phyloP scores from a whole-genome alignment of 106 monocot species.

The Allium sativum region DNA sequence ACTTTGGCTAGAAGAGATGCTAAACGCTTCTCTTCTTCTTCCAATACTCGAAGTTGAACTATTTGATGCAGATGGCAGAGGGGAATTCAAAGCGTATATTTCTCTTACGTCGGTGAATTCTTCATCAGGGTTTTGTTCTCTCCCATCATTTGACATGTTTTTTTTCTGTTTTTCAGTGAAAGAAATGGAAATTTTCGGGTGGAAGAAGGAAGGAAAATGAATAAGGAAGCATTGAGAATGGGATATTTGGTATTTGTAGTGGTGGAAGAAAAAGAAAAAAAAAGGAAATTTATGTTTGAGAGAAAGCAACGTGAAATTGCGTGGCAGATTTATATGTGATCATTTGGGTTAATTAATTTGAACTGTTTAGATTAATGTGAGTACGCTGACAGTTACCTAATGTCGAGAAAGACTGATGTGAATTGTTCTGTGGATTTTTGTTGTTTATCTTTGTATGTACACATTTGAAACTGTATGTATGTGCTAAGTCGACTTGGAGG shows the following conservation, averaged over 20 bases:
- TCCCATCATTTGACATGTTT: not conserved
- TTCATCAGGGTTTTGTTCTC: not conserved
- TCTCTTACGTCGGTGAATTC: slow-evolving; percentile 41
- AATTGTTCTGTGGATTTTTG: no score
- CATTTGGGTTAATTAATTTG: no score
- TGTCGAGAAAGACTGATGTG: no score
- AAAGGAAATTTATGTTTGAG: not conserved
- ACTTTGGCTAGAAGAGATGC: slow-evolving; percentile 6
- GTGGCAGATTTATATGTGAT: not conserved
- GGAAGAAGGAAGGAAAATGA: not conserved
- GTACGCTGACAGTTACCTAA: no score
- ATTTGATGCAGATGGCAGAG: not conserved
- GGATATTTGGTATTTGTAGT: not conserved
- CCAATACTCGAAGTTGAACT: slow-evolving; percentile 2
- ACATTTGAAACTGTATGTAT: no score
- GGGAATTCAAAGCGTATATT: slow-evolving; percentile 52
- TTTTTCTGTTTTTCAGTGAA: not conserved
- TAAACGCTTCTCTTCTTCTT: slow-evolving; percentile 12
- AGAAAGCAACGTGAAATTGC: not conserved
- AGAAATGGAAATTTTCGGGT: not conserved
- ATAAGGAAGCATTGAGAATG: not conserved
- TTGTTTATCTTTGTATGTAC: no score
- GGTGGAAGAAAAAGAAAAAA: not conserved
- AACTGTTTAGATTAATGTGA: no score
- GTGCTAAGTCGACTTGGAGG: no score